Evolutionary conservation across 495 filamentous ascomycete genomes (phyloP).

Genomic region (Xylaria grammica): DNA sequence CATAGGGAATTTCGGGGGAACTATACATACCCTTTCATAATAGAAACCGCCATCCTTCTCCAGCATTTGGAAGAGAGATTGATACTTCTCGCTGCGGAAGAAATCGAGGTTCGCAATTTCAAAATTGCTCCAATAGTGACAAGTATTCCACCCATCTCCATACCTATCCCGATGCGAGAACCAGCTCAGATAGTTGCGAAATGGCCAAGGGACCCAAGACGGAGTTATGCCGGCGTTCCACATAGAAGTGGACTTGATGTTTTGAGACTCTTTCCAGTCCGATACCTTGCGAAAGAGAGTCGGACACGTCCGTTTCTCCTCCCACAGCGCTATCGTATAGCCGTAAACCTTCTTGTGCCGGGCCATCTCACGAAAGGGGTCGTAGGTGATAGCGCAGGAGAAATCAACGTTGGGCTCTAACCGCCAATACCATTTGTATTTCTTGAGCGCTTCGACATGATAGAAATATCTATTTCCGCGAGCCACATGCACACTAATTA

Average conservation of each 20-base stretch:
- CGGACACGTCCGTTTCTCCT: slow-evolving; percentile 56
- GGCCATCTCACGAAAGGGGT: slow-evolving; percentile 61
- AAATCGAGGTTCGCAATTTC: slow-evolving; percentile 62
- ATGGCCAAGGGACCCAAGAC: slow-evolving; percentile 48
- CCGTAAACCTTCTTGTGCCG: slow-evolving; percentile 57
- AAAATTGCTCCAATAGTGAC: slow-evolving; percentile 66
- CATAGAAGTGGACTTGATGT: slow-evolving; percentile 36
- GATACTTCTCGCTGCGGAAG: slow-evolving; percentile 54
- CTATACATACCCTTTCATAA: slow-evolving; percentile 51
- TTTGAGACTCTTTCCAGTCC: slow-evolving; percentile 46
- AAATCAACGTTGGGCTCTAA: slow-evolving; percentile 59
- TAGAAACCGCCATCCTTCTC: slow-evolving; percentile 59
- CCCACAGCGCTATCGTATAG: slow-evolving; percentile 56
- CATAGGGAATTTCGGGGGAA: background rate
- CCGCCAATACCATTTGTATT: slow-evolving; percentile 62
- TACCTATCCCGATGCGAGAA: slow-evolving; percentile 42
- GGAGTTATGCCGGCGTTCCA: slow-evolving; percentile 48
- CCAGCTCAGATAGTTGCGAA: slow-evolving; percentile 42
- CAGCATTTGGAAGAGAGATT: slow-evolving; percentile 53
- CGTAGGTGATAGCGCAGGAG: slow-evolving; percentile 60
- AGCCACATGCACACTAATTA: background rate
- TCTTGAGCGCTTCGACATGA: slow-evolving; percentile 45
- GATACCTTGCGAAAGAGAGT: slow-evolving; percentile 53
- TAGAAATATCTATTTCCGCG: slow-evolving; percentile 62
- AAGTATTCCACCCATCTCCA: slow-evolving; percentile 56